Base-by-base conservation (phyloP, 2,329 filamentous ascomycete species). In the Fusarium musae region DNA sequence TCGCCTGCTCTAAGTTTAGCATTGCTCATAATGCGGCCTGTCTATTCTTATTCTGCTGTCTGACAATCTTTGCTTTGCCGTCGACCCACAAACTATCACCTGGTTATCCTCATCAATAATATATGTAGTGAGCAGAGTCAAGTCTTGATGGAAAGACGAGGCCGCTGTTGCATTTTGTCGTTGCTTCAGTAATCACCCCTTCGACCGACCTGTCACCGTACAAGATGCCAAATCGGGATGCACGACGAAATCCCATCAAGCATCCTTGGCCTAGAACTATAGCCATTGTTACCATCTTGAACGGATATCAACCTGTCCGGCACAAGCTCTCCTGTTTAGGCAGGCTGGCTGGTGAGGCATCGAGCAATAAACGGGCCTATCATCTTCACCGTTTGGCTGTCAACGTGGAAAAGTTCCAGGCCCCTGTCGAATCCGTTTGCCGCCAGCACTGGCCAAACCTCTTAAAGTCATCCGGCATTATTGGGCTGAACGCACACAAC, bases 281-380 rank as follows among this genome's bases (percentile, higher is more conserved):
- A 39, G 39, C 43, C 36, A 39, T 59, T 57, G 21, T 61, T 58
- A 69, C 44, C 42, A 44, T 50, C 40, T 66, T 46, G 40, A 23
- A 26, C 36, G 57, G 66, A 56, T 69, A 57, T 59, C 47, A 32
- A 39, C 40, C 23, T 49, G 40, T 44, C 66, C 60, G 47, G 28
- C 26, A 50, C 40, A 30, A 40, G 42, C 60, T 66, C 66, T 49
- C 70, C 70, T 44, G 39, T 26, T 62, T 66, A 36, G 65, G 65
- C 47, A 62, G 43, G 44, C 34, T 36, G 39, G 42, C 43, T 60
- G 37, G 23, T 54, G 43, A 47, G 44, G 26, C 49, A 47, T 60
- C 28, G 28, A 60, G 43, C 21, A 36, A 72, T 26, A 30, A 64
- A 47, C 58, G 47, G 39, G 19, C 64, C 59, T 58, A 66, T 72